Evolutionary conservation across 345 rosid genomes (phyloP).

Genomic region (Eucalyptus paniculata): DNA sequence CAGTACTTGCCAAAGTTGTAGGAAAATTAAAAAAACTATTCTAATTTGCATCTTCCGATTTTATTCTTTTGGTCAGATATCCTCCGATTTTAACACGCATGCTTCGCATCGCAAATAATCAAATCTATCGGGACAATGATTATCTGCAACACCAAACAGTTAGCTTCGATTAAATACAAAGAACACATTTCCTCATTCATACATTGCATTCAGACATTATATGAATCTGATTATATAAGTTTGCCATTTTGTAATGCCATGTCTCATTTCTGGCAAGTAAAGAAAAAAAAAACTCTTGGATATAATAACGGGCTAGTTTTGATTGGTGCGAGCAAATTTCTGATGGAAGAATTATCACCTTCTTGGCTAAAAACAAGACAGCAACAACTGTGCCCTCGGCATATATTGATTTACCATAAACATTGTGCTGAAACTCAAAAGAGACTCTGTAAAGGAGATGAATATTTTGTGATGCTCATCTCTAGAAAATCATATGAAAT

Average conservation of each 20-base stretch:
- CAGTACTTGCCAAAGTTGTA: neutral
- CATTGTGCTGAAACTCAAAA: too few species aligned
- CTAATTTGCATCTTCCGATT: neutral
- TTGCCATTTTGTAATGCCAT: too few species aligned
- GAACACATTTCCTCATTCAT: neutral
- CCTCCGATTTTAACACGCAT: neutral
- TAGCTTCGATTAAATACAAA: neutral
- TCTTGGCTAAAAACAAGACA: conserved; percentile 21
- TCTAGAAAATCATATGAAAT: too few species aligned
- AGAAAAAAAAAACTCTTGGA: neutral
- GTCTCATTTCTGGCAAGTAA: neutral
- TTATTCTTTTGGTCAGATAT: too few species aligned
- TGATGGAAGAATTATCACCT: neutral
- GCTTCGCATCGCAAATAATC: too few species aligned
- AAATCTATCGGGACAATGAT: neutral
- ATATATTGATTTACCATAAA: too few species aligned
- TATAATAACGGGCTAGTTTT: neutral
- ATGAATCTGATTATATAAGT: neutral
- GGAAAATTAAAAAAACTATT: neutral
- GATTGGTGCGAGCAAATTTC: neutral
- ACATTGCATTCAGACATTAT: neutral
- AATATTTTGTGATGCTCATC: too few species aligned
- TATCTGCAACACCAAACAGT: neutral
- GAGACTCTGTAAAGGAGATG: too few species aligned
- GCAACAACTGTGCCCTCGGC: neutral